A percentile compares a stretch with the other conserved stretches of the same genome.
Evolutionary conservation across 768 basidiomycete genomes (phyloP).

Genomic region (Amanita brunnescens): DNA sequence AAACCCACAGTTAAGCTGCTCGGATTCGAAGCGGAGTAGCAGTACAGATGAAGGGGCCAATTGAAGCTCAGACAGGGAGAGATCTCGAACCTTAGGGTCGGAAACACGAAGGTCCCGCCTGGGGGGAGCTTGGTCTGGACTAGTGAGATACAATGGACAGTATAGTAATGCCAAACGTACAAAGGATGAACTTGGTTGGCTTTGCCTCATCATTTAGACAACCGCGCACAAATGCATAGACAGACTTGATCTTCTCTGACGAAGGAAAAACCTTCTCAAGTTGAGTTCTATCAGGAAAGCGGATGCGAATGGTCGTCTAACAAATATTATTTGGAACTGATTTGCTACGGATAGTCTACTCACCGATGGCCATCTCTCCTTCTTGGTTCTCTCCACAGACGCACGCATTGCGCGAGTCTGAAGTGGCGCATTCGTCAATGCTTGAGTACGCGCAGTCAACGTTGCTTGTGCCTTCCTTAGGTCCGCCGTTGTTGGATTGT

Average conservation of each 20-base stretch:
- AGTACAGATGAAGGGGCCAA: conserved; percentile 78
- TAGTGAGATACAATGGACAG: background rate
- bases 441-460: conserved; percentile 50
- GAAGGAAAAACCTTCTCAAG: conserved; percentile 76
- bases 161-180: conserved; percentile 36
- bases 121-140: conserved; percentile 70
- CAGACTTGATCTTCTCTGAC: conserved; percentile 65
- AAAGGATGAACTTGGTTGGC: conserved; percentile 75
- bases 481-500: conserved; percentile 63
- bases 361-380: conserved; percentile 68
- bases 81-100: conserved; percentile 62
- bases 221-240: conserved; percentile 78
- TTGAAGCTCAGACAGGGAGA: conserved; percentile 58
- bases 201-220: conserved; percentile 68
- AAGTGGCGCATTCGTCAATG: conserved; percentile 63
- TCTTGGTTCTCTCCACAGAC: conserved; percentile 47
- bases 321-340: background rate
- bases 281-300: conserved; percentile 74
- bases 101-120: conserved; percentile 78
- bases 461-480: conserved; percentile 58
- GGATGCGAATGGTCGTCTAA: conserved; percentile 75
- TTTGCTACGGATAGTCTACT: conserved; percentile 12
- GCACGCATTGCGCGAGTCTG: conserved; percentile 58
- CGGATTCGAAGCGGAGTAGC: conserved; percentile 67
- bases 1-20: conserved; percentile 54